Percentiles rank a stretch among this genome's conserved stretches.
Evolutionary conservation across 2,329 filamentous ascomycete genomes (phyloP).

Genomic region (Xylariomycetidae sp.): DNA sequence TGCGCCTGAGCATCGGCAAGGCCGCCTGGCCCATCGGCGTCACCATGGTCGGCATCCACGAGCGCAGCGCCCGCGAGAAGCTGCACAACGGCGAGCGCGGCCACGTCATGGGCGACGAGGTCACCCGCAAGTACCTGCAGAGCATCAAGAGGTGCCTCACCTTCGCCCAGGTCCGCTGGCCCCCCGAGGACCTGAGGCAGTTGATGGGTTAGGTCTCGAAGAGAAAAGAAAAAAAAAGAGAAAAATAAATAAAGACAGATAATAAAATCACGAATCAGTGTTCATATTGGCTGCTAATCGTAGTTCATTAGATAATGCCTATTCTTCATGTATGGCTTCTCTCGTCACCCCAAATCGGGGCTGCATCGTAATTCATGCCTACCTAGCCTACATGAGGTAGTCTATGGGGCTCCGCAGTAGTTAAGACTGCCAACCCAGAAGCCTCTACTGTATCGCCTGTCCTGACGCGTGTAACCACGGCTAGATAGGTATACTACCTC

Average conservation of each 20-base stretch:
- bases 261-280: not conserved
- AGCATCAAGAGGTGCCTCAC: conserved; percentile 96
- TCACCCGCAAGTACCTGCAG: conserved; percentile 91
- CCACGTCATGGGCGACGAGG: conserved; percentile 96
- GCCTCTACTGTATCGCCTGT: too few relatives aligned
- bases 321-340: too few relatives aligned
- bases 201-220: conserved; percentile 69
- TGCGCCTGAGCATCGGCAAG: conserved; percentile 89
- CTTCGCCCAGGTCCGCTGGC: conserved; percentile 96
- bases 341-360: too few relatives aligned
- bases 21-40: conserved; percentile 98
- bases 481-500: too few relatives aligned
- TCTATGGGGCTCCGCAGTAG: too few relatives aligned
- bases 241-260: not conserved
- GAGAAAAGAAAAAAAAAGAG: conserved; percentile 2
- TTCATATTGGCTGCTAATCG: too few relatives aligned
- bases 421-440: too few relatives aligned
- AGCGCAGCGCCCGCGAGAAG: conserved; percentile 92
- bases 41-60: conserved; percentile 99
- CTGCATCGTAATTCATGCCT: too few relatives aligned
- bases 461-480: too few relatives aligned
- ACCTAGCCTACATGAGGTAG: too few relatives aligned
- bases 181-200: conserved; percentile 85
- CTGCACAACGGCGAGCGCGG: conserved; percentile 82
- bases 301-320: too few relatives aligned